Evolutionary conservation across 306 rosid genomes (phyloP).

Genomic region (Trifolium subterraneum): DNA sequence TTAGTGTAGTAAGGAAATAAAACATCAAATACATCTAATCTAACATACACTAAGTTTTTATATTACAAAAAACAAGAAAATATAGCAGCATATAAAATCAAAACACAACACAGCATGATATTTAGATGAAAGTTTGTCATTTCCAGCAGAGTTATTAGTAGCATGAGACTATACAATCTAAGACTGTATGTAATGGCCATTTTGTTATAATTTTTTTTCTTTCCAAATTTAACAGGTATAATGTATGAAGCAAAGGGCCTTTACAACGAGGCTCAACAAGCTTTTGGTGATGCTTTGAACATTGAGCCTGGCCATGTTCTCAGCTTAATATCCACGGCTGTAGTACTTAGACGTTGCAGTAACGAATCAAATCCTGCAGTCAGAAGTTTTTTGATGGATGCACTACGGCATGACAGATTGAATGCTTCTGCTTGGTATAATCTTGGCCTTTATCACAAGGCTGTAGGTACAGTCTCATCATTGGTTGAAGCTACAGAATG

Average conservation of each 20-base stretch:
- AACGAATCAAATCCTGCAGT: constrained; percentile 45
- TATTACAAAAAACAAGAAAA: too few relatives aligned
- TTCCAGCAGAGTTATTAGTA: too few relatives aligned
- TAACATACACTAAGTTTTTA: too few relatives aligned
- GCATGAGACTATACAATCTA: too few relatives aligned
- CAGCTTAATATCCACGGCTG: constrained; percentile 70
- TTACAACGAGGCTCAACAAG: constrained; percentile 68
- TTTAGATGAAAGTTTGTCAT: too few relatives aligned
- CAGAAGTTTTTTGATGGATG: constrained; percentile 75
- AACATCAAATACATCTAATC: too few relatives aligned
- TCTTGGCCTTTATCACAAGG: constrained; percentile 72
- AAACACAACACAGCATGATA: too few relatives aligned
- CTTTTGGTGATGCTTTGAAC: constrained; percentile 64
- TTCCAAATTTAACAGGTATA: constrained; percentile 53
- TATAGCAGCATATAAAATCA: too few relatives aligned
- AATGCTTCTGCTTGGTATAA: constrained; percentile 82
- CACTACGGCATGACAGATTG: constrained; percentile 63
- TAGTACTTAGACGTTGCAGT: constrained; percentile 58
- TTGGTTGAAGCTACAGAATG: constrained; percentile 72
- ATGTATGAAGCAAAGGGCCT: constrained; percentile 72
- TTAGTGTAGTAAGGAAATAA: too few relatives aligned
- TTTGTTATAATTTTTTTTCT: neutral
- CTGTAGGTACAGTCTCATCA: constrained; percentile 58
- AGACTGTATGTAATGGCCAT: too few relatives aligned
- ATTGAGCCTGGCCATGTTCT: constrained; percentile 71